A percentile compares a stretch with the other conserved stretches of the same genome.
Conservation (phyloP, 805 yeast species). For the Ogataea nitratoaversa region DNA sequence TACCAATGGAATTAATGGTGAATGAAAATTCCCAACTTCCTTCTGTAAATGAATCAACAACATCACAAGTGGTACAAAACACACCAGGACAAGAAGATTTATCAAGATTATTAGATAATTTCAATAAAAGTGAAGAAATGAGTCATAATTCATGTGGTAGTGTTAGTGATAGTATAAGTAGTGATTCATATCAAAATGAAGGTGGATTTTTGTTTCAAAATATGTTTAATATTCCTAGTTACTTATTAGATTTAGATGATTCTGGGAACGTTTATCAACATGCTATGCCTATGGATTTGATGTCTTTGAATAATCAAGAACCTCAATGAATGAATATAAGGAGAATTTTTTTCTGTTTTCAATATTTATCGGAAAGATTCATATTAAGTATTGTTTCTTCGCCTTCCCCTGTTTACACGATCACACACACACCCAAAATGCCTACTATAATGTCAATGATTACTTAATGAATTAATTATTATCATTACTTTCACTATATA, state of each 20-base stretch:
- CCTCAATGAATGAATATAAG: not conserved
- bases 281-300: conserved; percentile 3
- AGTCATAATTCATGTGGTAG: conserved; percentile 9
- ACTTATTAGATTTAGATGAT: conserved; percentile 22
- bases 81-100: not conserved
- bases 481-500: too few species aligned
- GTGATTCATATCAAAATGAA: conserved; percentile 9
- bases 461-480: too few species aligned
- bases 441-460: too few species aligned
- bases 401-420: too few species aligned
- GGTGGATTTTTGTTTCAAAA: conserved; percentile 26
- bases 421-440: too few species aligned
- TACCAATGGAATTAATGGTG: too few species aligned
- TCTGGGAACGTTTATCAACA: conserved; percentile 1
- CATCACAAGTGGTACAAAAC: not conserved
- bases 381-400: too few species aligned
- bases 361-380: too few species aligned
- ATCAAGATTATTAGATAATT: not conserved
- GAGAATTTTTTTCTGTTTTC: too few species aligned
- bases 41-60: not conserved
- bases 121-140: conserved; percentile 2
- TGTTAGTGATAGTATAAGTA: conserved; percentile 11
- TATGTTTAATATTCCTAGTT: conserved; percentile 30
- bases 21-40: not conserved
- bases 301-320: not conserved